Conservation (phyloP, 108 stramenopile genomes). For the Craspedostauros australis region DNA sequence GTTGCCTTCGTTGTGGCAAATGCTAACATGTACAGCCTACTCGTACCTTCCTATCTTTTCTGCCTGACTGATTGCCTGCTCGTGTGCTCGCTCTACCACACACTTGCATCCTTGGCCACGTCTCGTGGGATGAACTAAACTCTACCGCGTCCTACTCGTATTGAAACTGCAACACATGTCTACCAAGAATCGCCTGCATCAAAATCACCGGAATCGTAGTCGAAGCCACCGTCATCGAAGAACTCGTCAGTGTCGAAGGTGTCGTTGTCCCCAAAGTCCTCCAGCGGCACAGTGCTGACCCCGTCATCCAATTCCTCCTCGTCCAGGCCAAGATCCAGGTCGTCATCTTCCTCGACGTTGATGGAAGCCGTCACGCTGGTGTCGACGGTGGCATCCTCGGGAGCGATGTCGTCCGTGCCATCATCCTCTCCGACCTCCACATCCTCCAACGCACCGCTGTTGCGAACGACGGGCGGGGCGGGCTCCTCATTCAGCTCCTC, state of each 20-base stretch:
- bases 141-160: background rate
- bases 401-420: constrained; percentile 26
- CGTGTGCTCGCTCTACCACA: too few relatives aligned
- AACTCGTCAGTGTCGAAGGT: constrained; percentile 28
- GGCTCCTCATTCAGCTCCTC: constrained; percentile 7
- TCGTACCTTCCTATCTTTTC: too few relatives aligned
- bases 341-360: constrained; percentile 44
- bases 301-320: constrained; percentile 20
- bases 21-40: too few relatives aligned
- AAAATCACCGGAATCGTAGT: constrained; percentile 42
- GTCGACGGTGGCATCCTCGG: constrained; percentile 16
- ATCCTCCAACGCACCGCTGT: constrained; percentile 15
- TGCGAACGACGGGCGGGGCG: background rate
- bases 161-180: background rate
- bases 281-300: constrained; percentile 26
- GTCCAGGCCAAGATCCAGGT: constrained; percentile 13
- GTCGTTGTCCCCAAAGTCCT: constrained; percentile 36
- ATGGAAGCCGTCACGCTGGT: constrained; percentile 30
- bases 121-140: too few relatives aligned
- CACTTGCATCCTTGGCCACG: too few relatives aligned
- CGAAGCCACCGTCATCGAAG: constrained; percentile 51
- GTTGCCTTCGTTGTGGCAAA: too few relatives aligned
- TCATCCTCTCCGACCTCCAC: constrained; percentile 23
- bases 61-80: too few relatives aligned
- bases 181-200: constrained; percentile 25